Conservation (phyloP, 768 basidiomycete species). For the Collybia sordida region DNA sequence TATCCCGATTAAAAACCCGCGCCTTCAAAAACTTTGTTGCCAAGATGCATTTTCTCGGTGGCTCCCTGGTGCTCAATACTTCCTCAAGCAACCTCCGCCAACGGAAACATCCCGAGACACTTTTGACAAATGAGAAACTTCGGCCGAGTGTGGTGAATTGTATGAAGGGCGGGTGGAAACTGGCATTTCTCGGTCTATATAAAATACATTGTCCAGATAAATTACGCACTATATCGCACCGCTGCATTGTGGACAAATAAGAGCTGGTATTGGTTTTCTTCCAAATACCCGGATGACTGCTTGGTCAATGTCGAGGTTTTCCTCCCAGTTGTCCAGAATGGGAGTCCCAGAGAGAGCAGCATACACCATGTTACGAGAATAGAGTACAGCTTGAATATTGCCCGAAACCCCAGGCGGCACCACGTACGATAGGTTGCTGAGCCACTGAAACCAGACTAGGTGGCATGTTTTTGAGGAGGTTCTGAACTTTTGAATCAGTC, state of each 20-base stretch:
- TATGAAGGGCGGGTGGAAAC: too few relatives aligned
- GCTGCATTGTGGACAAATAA: constrained; percentile 42
- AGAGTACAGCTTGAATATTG: constrained; percentile 45
- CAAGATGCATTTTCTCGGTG: too few relatives aligned
- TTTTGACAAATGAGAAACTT: too few relatives aligned
- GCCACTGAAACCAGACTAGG: constrained; percentile 40
- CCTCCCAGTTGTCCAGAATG: constrained; percentile 45
- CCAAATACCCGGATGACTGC: constrained; percentile 18
- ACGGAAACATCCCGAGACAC: too few relatives aligned
- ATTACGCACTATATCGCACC: constrained; percentile 36
- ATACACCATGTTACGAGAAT: constrained; percentile 48
- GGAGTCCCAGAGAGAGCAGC: constrained; percentile 25
- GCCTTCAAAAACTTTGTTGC: too few relatives aligned
- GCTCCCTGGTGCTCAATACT: too few relatives aligned
- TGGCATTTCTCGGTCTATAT: not conserved
- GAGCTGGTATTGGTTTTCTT: constrained; percentile 20
- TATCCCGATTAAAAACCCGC: too few relatives aligned
- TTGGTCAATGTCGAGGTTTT: constrained; percentile 14
- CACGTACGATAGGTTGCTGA: constrained; percentile 53
- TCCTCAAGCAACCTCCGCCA: too few relatives aligned
- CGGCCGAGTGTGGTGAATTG: too few relatives aligned
- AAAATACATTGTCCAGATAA: not conserved
- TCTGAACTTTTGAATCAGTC: not conserved
- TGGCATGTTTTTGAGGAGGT: constrained; percentile 29
- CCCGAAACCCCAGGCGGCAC: constrained; percentile 45